A percentile compares a stretch with the other conserved stretches of the same genome.
Conservation (phyloP, 139 green algal genomes). For the Chlamydomonas schloesseri region DNA sequence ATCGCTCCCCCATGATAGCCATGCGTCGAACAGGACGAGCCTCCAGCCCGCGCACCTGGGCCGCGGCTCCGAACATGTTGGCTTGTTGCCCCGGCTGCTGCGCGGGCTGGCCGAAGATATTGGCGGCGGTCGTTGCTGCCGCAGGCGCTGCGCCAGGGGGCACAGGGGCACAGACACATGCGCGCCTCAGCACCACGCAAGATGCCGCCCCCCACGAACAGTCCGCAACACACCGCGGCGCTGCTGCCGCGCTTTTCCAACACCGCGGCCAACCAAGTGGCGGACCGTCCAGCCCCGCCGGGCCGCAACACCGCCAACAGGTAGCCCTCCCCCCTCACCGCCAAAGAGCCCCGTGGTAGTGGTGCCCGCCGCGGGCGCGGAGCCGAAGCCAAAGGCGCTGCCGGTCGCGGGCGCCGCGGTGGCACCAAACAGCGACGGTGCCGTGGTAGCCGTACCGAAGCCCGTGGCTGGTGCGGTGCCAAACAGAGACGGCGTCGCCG, state of each 20-base stretch:
- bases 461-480: neutral
- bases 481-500: neutral
- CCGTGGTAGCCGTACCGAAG: neutral
- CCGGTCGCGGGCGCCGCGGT: neutral
- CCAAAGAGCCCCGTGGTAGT: neutral
- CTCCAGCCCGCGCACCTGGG: slow-evolving; percentile 1
- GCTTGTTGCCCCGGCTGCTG: slow-evolving; percentile 8
- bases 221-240: no score
- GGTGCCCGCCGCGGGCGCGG: neutral
- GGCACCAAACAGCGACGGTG: slow-evolving; percentile 20
- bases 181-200: no score
- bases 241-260: no score
- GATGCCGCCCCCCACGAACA: no score
- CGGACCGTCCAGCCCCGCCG: no score
- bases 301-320: no score
- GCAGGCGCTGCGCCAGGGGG: neutral
- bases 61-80: slow-evolving; percentile 1
- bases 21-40: no score
- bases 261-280: no score
- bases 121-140: neutral
- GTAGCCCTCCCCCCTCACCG: neutral
- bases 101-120: slow-evolving; percentile 8
- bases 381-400: neutral
- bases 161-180: no score
- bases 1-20: no score